A percentile compares a stretch with the other conserved stretches of the same genome.
These are phyloP conservation scores for Microsporum ferrugineum DNA, from an alignment of 2,329 filamentous ascomycete species.

Conservation along the genomic window DNA sequence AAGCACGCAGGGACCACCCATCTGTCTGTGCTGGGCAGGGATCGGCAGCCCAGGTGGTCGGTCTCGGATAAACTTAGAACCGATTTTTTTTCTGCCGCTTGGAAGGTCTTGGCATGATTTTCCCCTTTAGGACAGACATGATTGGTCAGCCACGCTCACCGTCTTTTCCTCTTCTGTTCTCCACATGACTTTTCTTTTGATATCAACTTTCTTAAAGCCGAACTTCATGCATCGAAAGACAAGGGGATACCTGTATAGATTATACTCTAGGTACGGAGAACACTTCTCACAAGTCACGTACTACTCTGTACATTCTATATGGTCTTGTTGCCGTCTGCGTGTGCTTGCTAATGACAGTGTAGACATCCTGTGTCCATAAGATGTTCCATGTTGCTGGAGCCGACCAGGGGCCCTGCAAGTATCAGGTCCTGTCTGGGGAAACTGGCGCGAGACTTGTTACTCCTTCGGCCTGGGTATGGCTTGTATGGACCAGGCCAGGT, in stretches of 20 bases:
- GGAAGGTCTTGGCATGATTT: background rate
- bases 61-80: background rate
- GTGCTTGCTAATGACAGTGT: too few relatives aligned
- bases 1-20: slow-evolving; percentile 1
- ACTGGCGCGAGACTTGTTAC: slow-evolving; percentile 3
- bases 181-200: background rate
- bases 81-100: background rate
- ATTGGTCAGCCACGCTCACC: slow-evolving; percentile 9
- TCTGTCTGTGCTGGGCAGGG: background rate
- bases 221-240: background rate
- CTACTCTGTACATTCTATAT: too few relatives aligned
- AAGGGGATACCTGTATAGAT: background rate
- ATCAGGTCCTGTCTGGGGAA: slow-evolving; percentile 4
- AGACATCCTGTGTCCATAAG: background rate
- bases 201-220: background rate
- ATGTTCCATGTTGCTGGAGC: background rate
- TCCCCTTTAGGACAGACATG: background rate
- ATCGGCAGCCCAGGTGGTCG: background rate
- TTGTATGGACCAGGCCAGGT: background rate
- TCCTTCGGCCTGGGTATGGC: background rate
- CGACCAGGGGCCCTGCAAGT: background rate
- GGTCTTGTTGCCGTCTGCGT: too few relatives aligned
- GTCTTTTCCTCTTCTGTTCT: slow-evolving; percentile 9
- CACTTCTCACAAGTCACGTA: too few relatives aligned
- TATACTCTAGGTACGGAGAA: background rate